A percentile compares a stretch with the other conserved stretches of the same genome.
Evolutionary conservation across 1,139 yeast genomes (phyloP).

Genomic region (Debaryomycetaceae sp.): DNA sequence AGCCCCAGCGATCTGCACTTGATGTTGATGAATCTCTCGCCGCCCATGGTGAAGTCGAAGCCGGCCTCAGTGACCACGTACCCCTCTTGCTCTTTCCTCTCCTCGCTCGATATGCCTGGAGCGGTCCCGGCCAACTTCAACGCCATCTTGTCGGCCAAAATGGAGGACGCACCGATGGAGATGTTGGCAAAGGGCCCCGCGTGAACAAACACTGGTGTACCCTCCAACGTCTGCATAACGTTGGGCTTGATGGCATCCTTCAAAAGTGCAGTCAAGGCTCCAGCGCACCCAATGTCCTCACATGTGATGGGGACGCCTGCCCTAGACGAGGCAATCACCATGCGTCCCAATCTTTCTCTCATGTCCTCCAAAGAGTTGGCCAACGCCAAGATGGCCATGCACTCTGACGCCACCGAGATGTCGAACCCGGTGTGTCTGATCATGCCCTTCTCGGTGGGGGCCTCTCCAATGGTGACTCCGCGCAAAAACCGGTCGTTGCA

Average conservation of each 20-base stretch:
- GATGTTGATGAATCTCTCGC: constrained; percentile 94
- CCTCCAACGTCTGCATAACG: constrained; percentile 96
- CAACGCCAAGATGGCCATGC: constrained; percentile 97
- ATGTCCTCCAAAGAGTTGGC: constrained; percentile 77
- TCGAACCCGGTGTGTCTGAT: constrained; percentile 92
- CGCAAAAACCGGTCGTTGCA: constrained; percentile 92
- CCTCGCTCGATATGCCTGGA: constrained; percentile 42
- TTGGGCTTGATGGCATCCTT: constrained; percentile 98
- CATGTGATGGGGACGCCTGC: constrained; percentile 89
- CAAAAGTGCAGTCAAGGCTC: constrained; percentile 91
- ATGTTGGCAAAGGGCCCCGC: constrained; percentile 99
- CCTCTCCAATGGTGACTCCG: constrained; percentile 88
- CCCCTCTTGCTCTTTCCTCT: constrained; percentile 65
- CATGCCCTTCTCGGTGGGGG: constrained; percentile 91
- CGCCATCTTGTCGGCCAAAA: constrained; percentile 93
- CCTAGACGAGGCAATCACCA: constrained; percentile 83
- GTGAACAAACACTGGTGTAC: constrained; percentile 96
- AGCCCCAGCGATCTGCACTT: constrained; percentile 93
- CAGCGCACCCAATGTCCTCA: constrained; percentile 96
- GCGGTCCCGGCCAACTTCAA: constrained; percentile 82
- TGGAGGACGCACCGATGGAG: constrained; percentile 94
- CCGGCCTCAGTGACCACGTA: constrained; percentile 97
- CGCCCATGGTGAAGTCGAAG: constrained; percentile 99
- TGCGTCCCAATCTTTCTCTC: constrained; percentile 85
- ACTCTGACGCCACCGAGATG: constrained; percentile 94